Percentiles rank a stretch among this genome's conserved stretches.
Conservation (phyloP, 352 stramenopile genomes). For the Phytophthora quininea region DNA sequence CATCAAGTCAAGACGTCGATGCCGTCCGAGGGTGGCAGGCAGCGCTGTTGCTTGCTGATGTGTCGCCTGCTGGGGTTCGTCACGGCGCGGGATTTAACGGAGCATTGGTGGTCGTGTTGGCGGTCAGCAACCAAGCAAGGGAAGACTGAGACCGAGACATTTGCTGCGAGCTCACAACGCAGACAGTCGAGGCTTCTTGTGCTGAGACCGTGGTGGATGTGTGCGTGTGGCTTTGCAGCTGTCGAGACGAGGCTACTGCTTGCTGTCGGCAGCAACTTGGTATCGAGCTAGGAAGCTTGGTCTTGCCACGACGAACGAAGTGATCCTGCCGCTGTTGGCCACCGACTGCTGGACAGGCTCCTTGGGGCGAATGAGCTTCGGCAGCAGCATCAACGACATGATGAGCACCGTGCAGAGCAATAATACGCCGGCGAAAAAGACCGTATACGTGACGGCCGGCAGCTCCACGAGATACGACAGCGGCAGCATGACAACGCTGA, state of each 20-base stretch:
- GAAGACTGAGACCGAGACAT: background rate
- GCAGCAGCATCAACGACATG: constrained; percentile 38
- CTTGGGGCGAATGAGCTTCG: constrained; percentile 30
- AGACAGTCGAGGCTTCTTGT: background rate
- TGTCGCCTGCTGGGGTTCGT: background rate
- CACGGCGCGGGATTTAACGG: background rate
- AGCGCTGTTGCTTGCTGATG: background rate
- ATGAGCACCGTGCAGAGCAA: constrained; percentile 32
- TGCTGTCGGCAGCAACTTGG: background rate
- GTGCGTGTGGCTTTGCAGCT: constrained; percentile 1
- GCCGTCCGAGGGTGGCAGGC: background rate
- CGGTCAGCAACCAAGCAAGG: background rate
- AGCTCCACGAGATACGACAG: constrained; percentile 50
- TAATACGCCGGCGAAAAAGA: constrained; percentile 30
- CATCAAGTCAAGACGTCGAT: background rate
- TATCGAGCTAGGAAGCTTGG: background rate
- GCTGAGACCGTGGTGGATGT: background rate
- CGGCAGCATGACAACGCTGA: constrained; percentile 37
- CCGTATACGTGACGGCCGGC: constrained; percentile 25
- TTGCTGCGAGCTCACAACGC: background rate
- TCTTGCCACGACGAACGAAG: background rate
- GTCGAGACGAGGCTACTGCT: background rate
- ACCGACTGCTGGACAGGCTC: background rate
- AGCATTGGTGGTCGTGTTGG: background rate
- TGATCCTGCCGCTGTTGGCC: background rate